Percentiles rank a stretch among this genome's conserved stretches.
These are phyloP conservation scores for Phytophthora multivora DNA, from an alignment of 352 stramenopile genomes.

Conservation along the genomic window DNA sequence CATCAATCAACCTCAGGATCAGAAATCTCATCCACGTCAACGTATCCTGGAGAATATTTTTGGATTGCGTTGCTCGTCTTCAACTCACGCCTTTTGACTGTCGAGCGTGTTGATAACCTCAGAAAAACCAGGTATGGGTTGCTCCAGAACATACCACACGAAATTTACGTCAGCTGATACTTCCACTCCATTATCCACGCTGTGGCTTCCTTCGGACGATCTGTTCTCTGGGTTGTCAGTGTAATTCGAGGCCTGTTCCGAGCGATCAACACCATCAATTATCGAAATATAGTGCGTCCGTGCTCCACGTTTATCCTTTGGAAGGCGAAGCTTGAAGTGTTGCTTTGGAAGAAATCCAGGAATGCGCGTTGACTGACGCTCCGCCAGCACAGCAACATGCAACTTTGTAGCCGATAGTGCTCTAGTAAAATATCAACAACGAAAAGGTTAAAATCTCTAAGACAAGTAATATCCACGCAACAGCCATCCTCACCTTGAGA, in stretches of 20 bases:
- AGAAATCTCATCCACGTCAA: background rate
- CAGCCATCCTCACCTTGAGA: slow-evolving; percentile 38
- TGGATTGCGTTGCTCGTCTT: slow-evolving; percentile 29
- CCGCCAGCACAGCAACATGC: slow-evolving; percentile 58
- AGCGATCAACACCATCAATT: slow-evolving; percentile 12
- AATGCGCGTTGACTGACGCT: slow-evolving; percentile 30
- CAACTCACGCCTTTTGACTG: slow-evolving; percentile 4
- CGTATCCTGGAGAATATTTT: slow-evolving; percentile 33
- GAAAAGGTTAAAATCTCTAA: background rate
- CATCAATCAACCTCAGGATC: background rate
- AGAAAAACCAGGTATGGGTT: slow-evolving; percentile 46
- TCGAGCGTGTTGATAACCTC: slow-evolving; percentile 26
- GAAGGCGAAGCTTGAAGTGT: slow-evolving; percentile 56
- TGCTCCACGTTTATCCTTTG: slow-evolving; percentile 34
- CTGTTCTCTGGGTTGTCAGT: background rate
- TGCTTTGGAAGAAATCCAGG: slow-evolving; percentile 69
- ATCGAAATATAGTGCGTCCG: slow-evolving; percentile 34
- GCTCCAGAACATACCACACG: slow-evolving; percentile 56
- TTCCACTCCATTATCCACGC: background rate
- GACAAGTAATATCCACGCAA: background rate
- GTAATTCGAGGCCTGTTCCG: background rate
- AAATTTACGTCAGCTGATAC: slow-evolving; percentile 7
- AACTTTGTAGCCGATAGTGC: slow-evolving; percentile 48
- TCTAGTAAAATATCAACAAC: slow-evolving; percentile 26
- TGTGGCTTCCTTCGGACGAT: background rate